A percentile compares a stretch with the other conserved stretches of the same genome.
Conservation (phyloP, 768 basidiomycete species). For the Russula abietina region DNA sequence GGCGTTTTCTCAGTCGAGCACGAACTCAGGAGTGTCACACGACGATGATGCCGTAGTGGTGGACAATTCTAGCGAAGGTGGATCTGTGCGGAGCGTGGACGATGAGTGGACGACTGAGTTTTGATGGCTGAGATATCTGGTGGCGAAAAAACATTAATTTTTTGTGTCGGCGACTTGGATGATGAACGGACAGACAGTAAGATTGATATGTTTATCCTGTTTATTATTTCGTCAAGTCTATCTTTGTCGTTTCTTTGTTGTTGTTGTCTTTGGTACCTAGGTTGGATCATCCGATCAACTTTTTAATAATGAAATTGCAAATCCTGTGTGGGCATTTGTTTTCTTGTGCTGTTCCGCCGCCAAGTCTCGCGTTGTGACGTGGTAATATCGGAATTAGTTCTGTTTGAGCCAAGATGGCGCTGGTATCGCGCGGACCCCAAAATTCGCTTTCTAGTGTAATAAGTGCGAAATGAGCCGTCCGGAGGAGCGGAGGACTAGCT, state of each 20-base stretch:
- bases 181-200: background rate
- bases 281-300: too few species aligned
- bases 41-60: slow-evolving; percentile 14
- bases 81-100: slow-evolving; percentile 3
- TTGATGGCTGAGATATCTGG: background rate
- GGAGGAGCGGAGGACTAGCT: too few species aligned
- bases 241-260: background rate
- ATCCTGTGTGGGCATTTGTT: too few species aligned
- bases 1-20: background rate
- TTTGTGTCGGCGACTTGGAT: background rate
- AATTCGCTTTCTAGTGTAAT: background rate
- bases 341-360: too few species aligned
- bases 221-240: background rate
- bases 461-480: too few species aligned
- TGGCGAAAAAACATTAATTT: background rate
- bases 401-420: background rate
- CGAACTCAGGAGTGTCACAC: background rate
- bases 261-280: background rate
- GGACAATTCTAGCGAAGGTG: slow-evolving; percentile 7
- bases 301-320: too few species aligned
- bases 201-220: background rate
- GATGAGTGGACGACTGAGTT: slow-evolving; percentile 20
- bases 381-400: background rate
- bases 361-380: background rate
- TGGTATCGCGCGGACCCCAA: background rate